Evolutionary conservation across 2,329 filamentous ascomycete species (phyloP).

Genomic region (Bimuria novae-zelandiae): DNA sequence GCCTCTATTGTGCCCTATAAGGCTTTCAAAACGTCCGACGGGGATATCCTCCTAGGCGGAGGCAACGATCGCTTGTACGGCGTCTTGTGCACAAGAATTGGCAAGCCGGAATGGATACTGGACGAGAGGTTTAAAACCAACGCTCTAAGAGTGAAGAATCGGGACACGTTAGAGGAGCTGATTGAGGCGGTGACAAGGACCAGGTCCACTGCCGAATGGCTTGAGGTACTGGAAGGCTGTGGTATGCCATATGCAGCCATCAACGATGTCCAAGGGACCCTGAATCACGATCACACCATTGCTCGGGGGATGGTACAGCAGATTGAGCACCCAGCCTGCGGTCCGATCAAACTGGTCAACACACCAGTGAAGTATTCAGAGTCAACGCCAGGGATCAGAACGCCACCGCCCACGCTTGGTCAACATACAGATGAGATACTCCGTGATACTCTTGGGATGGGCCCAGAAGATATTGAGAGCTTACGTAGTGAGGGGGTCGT

Average conservation of each 20-base stretch:
- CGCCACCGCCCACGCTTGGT: constrained; percentile 77
- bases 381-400: constrained; percentile 74
- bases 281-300: constrained; percentile 79
- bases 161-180: constrained; percentile 74
- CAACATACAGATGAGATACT: constrained; percentile 47
- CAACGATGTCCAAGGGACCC: constrained; percentile 84
- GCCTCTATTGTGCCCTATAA: constrained; percentile 97
- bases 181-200: constrained; percentile 77
- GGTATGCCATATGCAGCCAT: constrained; percentile 95
- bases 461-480: constrained; percentile 34
- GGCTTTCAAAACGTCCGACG: constrained; percentile 71
- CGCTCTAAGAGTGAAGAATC: constrained; percentile 65
- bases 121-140: constrained; percentile 65
- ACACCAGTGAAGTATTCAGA: constrained; percentile 94
- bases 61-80: constrained; percentile 68
- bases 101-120: constrained; percentile 61
- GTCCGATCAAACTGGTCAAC: constrained; percentile 86
- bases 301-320: constrained; percentile 90
- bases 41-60: constrained; percentile 66
- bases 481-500: constrained; percentile 42
- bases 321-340: constrained; percentile 80
- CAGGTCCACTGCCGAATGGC: constrained; percentile 86
- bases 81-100: constrained; percentile 61
- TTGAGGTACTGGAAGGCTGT: constrained; percentile 82
- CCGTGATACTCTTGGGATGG: constrained; percentile 37